These are phyloP conservation scores for Candida sp. DNA, from an alignment of 1,139 yeast genomes.

Conservation along the genomic window DNA sequence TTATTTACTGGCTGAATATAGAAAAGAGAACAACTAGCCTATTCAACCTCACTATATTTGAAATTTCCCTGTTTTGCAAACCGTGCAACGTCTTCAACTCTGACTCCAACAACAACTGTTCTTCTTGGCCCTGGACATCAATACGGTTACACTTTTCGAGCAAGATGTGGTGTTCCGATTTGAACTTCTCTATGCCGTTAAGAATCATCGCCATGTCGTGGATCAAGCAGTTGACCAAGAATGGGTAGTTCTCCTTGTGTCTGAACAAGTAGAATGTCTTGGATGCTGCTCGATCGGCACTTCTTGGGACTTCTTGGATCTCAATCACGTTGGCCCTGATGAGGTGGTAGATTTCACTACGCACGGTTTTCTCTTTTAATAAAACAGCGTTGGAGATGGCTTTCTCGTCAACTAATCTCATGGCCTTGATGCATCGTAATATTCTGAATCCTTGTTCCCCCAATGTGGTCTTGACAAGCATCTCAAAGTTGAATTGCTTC, in stretches of 20 bases:
- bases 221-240: slow-evolving; percentile 34
- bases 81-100: slow-evolving; percentile 75
- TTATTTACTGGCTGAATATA: slow-evolving; percentile 11
- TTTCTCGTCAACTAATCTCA: slow-evolving; percentile 83
- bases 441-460: slow-evolving; percentile 65
- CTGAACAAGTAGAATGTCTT: slow-evolving; percentile 86
- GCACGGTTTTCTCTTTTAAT: slow-evolving; percentile 75
- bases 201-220: slow-evolving; percentile 64
- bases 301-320: slow-evolving; percentile 91
- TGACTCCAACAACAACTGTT: slow-evolving; percentile 70
- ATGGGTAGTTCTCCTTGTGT: slow-evolving; percentile 65
- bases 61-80: slow-evolving; percentile 61
- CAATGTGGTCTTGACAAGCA: slow-evolving; percentile 58
- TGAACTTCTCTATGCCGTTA: slow-evolving; percentile 57
- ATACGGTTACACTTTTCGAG: slow-evolving; percentile 85
- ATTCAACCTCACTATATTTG: slow-evolving; percentile 54
- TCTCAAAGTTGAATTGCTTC: slow-evolving; percentile 63
- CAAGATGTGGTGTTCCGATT: slow-evolving; percentile 66
- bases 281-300: slow-evolving; percentile 91
- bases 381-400: slow-evolving; percentile 77
- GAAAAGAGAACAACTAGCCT: slow-evolving; percentile 37
- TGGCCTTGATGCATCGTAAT: slow-evolving; percentile 67
- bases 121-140: slow-evolving; percentile 87
- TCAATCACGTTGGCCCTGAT: slow-evolving; percentile 65
- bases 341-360: slow-evolving; percentile 63